phyloP scores from a whole-genome alignment of 1,284 basidiomycete genomes.

The Cutaneotrichosporon cutaneum region DNA sequence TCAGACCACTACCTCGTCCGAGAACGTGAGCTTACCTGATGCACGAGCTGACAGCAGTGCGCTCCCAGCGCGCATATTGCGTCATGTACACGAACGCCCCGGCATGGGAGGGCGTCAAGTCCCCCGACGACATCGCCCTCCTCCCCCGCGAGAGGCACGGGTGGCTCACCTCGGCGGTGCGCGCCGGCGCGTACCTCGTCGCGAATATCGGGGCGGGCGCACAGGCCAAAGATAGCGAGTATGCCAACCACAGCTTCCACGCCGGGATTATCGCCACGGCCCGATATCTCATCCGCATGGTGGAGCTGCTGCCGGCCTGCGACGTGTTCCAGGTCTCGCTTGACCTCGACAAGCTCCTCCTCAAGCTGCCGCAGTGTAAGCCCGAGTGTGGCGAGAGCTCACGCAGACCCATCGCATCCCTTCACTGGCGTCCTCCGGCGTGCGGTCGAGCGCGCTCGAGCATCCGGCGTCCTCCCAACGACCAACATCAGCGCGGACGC shows the following conservation, averaged over 20 bases:
- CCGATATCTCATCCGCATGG: slow-evolving; percentile 24
- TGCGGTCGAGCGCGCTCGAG: slow-evolving; percentile 10
- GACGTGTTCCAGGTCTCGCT: slow-evolving; percentile 20
- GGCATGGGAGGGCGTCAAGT: slow-evolving; percentile 12
- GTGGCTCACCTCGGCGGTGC: slow-evolving; percentile 16
- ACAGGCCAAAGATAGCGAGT: slow-evolving; percentile 15
- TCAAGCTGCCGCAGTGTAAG: slow-evolving; percentile 16
- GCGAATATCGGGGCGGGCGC: slow-evolving; percentile 8
- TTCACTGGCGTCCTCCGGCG: slow-evolving; percentile 12
- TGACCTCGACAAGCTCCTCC: slow-evolving; percentile 22
- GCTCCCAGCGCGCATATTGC: slow-evolving; percentile 9
- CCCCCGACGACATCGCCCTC: slow-evolving; percentile 2
- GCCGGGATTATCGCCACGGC: slow-evolving; percentile 23
- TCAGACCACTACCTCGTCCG: slow-evolving; percentile 23
- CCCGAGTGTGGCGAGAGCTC: background rate
- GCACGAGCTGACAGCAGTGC: slow-evolving; percentile 3
- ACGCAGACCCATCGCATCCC: slow-evolving; percentile 12
- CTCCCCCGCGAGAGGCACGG: slow-evolving; percentile 14
- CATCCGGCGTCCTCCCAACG: slow-evolving; percentile 10
- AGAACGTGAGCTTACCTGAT: slow-evolving; percentile 10
- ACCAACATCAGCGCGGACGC: slow-evolving; percentile 11
- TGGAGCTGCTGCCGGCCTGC: slow-evolving; percentile 19
- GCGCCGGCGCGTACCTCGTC: slow-evolving; percentile 17
- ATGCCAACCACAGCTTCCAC: slow-evolving; percentile 19
- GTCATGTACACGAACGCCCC: slow-evolving; percentile 16